Percentiles rank a stretch among this genome's conserved stretches.
Conservation (phyloP, 441 rosid genomes). For the Capsella rubella region DNA sequence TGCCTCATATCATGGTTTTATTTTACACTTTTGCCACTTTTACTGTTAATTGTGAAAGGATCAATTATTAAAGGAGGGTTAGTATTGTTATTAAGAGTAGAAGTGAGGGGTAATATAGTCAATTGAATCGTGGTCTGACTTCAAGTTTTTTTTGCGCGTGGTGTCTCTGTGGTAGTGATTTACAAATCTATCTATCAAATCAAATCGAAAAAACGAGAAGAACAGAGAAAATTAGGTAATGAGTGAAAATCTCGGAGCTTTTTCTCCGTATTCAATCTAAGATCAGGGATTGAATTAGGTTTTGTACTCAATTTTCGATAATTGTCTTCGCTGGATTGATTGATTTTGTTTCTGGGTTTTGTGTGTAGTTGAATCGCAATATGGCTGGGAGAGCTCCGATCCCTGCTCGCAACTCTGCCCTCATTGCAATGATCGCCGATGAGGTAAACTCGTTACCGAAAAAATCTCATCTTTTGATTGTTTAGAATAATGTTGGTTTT, state of each 20-base stretch:
- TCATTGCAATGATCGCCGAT: slow-evolving; percentile 64
- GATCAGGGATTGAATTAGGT: slow-evolving; percentile 21
- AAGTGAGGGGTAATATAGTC: slow-evolving; percentile 5
- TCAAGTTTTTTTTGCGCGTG: slow-evolving; percentile 37
- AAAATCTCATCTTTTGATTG: neutral
- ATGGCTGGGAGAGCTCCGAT: slow-evolving; percentile 64
- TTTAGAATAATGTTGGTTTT: too few species aligned
- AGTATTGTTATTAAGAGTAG: neutral
- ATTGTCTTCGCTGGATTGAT: slow-evolving; percentile 23
- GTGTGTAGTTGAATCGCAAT: slow-evolving; percentile 34
- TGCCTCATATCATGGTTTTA: slow-evolving; percentile 18
- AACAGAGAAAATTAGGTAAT: slow-evolving; percentile 37
- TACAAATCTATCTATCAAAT: slow-evolving; percentile 39
- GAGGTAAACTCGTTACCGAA: slow-evolving; percentile 45
- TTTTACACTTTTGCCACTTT: slow-evolving; percentile 28
- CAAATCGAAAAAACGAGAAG: slow-evolving; percentile 27
- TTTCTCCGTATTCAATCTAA: neutral
- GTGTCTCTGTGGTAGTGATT: slow-evolving; percentile 33
- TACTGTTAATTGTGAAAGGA: neutral
- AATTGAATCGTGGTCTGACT: neutral
- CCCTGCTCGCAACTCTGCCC: slow-evolving; percentile 52
- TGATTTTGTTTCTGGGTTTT: slow-evolving; percentile 11
- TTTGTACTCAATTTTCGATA: neutral
- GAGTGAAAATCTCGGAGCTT: slow-evolving; percentile 14
- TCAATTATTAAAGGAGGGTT: slow-evolving; percentile 30